phyloP scores from a whole-genome alignment of 805 yeast genomes.

The Priceomyces melissophilus region DNA sequence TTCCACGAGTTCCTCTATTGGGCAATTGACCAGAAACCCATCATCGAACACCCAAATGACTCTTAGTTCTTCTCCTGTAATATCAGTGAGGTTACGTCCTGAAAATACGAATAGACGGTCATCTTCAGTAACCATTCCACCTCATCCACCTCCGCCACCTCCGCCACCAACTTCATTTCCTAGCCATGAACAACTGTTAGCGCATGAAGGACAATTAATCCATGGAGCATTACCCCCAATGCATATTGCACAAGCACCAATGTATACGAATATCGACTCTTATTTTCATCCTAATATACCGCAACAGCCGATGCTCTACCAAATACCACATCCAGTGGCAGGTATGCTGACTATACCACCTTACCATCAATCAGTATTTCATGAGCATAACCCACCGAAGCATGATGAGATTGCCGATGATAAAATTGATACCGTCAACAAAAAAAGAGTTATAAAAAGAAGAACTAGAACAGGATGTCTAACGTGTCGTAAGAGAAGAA shows the following conservation, averaged over 20 bases:
- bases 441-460: constrained; percentile 48
- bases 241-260: constrained; percentile 1
- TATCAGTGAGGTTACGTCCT: constrained; percentile 2
- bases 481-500: constrained; percentile 67
- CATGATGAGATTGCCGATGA: constrained; percentile 15
- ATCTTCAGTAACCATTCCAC: constrained; percentile 1
- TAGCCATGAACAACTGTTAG: neutral
- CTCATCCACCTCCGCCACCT: neutral
- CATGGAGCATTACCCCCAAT: neutral
- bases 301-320: constrained; percentile 5
- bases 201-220: neutral
- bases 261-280: constrained; percentile 3
- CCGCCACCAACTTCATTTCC: neutral
- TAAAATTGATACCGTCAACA: constrained; percentile 30
- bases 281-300: constrained; percentile 5
- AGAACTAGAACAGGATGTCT: constrained; percentile 74
- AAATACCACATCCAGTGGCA: constrained; percentile 1
- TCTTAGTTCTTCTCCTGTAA: constrained; percentile 3
- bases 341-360: neutral
- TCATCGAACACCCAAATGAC: constrained; percentile 5
- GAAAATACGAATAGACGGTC: constrained; percentile 1
- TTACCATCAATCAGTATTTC: constrained; percentile 8
- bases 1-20: constrained; percentile 8
- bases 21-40: constrained; percentile 6
- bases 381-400: constrained; percentile 6